Base-by-base conservation (phyloP, 1,139 yeast genomes). In the Kodamaea ohmeri region DNA sequence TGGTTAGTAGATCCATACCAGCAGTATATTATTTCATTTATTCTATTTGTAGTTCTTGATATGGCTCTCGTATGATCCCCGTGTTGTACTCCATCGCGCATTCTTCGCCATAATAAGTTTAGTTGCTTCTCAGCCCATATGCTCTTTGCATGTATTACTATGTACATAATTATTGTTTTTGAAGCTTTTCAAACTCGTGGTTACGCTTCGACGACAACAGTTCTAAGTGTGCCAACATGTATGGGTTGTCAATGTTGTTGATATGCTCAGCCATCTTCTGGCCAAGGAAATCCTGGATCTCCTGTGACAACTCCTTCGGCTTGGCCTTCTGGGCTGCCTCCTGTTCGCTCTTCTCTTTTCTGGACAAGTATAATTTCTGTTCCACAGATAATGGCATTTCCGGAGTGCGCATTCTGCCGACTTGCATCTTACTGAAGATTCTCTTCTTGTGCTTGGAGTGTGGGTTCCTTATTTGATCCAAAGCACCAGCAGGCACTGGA, bases 361-460 rank as follows among this genome's bases (percentile, higher is more conserved):
- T 84, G 39, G 74, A 73, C 61, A 79, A 69, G 55, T 78, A 78
- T 7, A 79, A 78, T 65, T 73, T 73, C 66, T 80, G 83, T 35
- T 73, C 74, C 34, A 71, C 76, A n/a, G 82, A 67, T 47, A 79
- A 61, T 33, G 96, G 96, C 95, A 87, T 87, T 43, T 70, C 63
- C 32, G 96, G 96, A 21, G 83, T 78, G 25, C 74, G 73, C 49
- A 83, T 65, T 51, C 71, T 75, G 49, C 78, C 75, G 37, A 83
- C 75, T 52, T 86, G 90, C 37, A 72, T 63, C 43, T 73, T 80
- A 18, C 80, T 70, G 46, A 88, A 66, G 37, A 61, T 54, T 42
- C 76, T 73, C 61, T 74, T 76, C 65, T 72, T 83, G 63, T 71
- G 71, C 63, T 71, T 53, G 59, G 84, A 71, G 65, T 75, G 62